phyloP scores from a whole-genome alignment of 352 stramenopile species.

The Blastocystis sp. region DNA sequence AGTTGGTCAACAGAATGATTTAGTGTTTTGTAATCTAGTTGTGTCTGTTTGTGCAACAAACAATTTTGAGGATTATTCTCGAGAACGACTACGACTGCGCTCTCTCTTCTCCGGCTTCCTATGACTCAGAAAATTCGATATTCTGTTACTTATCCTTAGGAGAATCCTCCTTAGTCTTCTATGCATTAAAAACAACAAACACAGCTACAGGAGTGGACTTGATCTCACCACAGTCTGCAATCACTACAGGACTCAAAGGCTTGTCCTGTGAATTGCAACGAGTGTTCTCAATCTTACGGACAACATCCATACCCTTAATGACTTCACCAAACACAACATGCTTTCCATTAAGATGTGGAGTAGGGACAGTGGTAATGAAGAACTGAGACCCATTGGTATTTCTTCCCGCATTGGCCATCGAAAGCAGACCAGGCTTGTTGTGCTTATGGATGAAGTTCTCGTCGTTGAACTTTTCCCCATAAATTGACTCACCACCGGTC shows the following conservation, averaged over 20 bases:
- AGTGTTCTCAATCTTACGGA: constrained; percentile 84
- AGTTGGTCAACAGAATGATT: neutral
- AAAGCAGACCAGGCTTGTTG: constrained; percentile 82
- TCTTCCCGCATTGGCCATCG: constrained; percentile 90
- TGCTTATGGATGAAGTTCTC: constrained; percentile 84
- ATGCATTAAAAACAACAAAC: neutral
- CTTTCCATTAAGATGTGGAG: constrained; percentile 92
- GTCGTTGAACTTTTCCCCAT: constrained; percentile 89
- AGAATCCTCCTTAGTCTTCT: constrained; percentile 4
- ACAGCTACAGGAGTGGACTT: neutral
- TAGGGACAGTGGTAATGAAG: constrained; percentile 90
- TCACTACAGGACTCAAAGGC: constrained; percentile 79
- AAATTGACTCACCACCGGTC: constrained; percentile 85
- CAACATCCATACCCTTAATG: constrained; percentile 82
- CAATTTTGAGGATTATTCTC: neutral
- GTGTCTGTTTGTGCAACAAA: neutral
- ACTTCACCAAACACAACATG: constrained; percentile 99
- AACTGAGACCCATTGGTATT: constrained; percentile 98
- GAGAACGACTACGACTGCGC: constrained; percentile 45
- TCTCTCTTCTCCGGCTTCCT: constrained; percentile 15
- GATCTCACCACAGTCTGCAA: constrained; percentile 87
- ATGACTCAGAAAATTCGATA: neutral
- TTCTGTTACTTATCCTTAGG: neutral
- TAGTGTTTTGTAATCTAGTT: neutral
- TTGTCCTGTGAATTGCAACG: constrained; percentile 82